These are phyloP conservation scores for Tritrichomonas foetus DNA, from an alignment of 208 protist genomes.

Conservation along the genomic window DNA sequence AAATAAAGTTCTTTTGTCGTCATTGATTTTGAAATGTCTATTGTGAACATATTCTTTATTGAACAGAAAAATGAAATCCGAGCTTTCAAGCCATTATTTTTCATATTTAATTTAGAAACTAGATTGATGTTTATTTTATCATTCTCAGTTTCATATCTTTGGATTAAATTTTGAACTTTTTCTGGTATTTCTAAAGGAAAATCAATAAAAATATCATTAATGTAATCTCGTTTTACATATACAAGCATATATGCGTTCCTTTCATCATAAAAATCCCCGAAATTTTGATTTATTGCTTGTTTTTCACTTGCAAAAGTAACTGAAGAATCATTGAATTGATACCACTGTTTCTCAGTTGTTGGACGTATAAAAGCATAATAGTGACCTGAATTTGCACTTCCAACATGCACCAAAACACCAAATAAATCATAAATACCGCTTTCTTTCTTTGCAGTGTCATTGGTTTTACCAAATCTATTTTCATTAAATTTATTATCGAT, in stretches of 20 bases:
- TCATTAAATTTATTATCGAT: slow-evolving; percentile 32
- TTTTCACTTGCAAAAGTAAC: not conserved
- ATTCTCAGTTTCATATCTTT: not conserved
- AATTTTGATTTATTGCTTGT: not conserved
- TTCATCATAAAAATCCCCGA: not conserved
- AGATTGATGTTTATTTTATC: not conserved
- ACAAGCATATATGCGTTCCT: not conserved
- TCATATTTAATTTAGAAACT: too few species aligned
- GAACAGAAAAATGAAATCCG: not conserved
- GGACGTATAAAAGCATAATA: not conserved
- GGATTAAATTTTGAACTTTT: not conserved
- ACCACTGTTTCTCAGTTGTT: not conserved
- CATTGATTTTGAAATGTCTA: not conserved
- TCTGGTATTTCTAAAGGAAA: not conserved
- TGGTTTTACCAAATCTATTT: too few species aligned
- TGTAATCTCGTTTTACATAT: not conserved
- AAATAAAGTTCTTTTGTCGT: not conserved
- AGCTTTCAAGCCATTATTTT: not conserved
- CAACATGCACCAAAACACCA: slow-evolving; percentile 8
- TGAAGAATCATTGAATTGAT: not conserved
- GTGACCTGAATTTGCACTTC: not conserved
- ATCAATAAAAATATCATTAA: not conserved
- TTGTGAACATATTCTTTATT: not conserved
- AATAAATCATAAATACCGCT: not conserved
- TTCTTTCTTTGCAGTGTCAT: slow-evolving; percentile 38